A percentile compares a stretch with the other conserved stretches of the same genome.
phyloP scores from a whole-genome alignment of 306 rosid species.

The Fragaria nilgerrensis region DNA sequence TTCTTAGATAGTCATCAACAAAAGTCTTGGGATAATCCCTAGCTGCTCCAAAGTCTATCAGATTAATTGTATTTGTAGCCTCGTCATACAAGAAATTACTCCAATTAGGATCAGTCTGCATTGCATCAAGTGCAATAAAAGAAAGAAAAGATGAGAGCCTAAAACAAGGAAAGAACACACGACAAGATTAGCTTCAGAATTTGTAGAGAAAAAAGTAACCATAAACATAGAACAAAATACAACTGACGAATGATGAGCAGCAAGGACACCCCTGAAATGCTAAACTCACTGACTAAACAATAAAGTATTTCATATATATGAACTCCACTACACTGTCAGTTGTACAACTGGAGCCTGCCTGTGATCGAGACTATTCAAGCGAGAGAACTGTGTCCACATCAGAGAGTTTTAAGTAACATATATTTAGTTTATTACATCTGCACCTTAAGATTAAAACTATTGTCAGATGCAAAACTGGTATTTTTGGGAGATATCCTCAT shows the following conservation, averaged over 20 bases:
- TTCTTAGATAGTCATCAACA: conserved; percentile 86
- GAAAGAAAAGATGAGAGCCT: conserved; percentile 26
- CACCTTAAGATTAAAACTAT: background rate
- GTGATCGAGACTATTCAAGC: background rate
- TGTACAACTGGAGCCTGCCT: background rate
- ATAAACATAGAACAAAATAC: background rate
- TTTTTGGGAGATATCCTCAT: background rate
- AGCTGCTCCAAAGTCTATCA: conserved; percentile 94
- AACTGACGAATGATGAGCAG: background rate
- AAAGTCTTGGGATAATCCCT: conserved; percentile 76
- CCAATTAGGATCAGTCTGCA: conserved; percentile 99
- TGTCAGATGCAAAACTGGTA: background rate
- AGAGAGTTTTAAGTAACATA: background rate
- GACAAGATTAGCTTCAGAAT: background rate
- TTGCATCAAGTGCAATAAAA: conserved; percentile 30
- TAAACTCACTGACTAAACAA: background rate
- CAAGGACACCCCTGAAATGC: background rate
- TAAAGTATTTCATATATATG: background rate
- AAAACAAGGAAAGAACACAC: conserved; percentile 22
- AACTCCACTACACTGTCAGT: conserved; percentile 4
- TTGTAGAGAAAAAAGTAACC: background rate
- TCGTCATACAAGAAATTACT: conserved; percentile 85
- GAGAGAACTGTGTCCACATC: background rate
- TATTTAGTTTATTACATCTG: background rate
- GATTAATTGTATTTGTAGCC: conserved; percentile 62